phyloP scores from a whole-genome alignment of 129 eudicot genomes.

The Pseudognaphalium luteoalbum region DNA sequence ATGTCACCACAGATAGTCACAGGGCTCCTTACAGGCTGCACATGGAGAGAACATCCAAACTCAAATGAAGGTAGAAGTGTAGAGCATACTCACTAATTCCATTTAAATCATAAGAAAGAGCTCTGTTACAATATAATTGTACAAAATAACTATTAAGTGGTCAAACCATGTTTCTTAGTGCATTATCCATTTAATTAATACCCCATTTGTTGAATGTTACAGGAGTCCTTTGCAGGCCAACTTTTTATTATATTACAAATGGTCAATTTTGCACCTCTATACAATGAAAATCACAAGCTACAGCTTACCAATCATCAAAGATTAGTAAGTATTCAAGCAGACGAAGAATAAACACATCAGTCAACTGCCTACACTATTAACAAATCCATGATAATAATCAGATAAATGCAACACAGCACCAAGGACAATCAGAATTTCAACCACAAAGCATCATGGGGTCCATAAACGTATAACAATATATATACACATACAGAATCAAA shows the following conservation, averaged over 20 bases:
- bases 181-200: background rate
- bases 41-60: background rate
- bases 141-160: background rate
- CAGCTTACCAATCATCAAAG: background rate
- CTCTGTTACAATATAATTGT: background rate
- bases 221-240: background rate
- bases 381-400: too few species aligned
- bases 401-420: too few species aligned
- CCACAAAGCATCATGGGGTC: too few species aligned
- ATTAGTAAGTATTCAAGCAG: background rate
- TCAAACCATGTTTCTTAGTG: background rate
- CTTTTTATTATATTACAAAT: background rate
- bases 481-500: too few species aligned
- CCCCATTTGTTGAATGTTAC: background rate
- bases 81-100: background rate
- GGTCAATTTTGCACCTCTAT: slow-evolving; percentile 4
- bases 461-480: too few species aligned
- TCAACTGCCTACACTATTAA: background rate
- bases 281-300: background rate
- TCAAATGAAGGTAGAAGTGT: background rate
- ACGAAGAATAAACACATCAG: background rate
- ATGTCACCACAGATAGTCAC: slow-evolving; percentile 75
- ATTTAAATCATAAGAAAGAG: background rate
- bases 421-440: too few species aligned
- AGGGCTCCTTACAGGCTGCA: slow-evolving; percentile 87